Evolutionary conservation across 2,329 filamentous ascomycete species (phyloP), one percentile per base, ranked within the genome.

Genomic region (Arachnomyces sp.): DNA sequence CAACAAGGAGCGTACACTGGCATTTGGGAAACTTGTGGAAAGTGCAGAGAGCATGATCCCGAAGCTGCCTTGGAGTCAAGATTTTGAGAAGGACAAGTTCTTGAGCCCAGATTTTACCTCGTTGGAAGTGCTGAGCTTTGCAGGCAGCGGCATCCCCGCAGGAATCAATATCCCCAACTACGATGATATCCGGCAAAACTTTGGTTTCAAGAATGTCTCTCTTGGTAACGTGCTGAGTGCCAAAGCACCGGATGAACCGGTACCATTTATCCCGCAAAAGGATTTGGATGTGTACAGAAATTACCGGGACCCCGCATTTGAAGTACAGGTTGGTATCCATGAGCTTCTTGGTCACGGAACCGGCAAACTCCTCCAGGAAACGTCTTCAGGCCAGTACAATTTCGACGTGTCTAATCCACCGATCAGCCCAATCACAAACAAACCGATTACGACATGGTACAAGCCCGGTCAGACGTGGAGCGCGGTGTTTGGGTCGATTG

Each of bases 71-170:
- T 98, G 92, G 92, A 70, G 73, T 28, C 75, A 77, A 34, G 84
- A 86, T 1, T 98, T 96, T 50, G 92, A 98, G 60, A 96, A 96
- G 65, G 89, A 95, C 69, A 88, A 84, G 56, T 98, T 98, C 64
- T 67, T 94, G 28, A 90, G 86, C 38, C 92, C 92, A 0, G 92
- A 98, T 61, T 98, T 98, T 58, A 96, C 92, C 0, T 92, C 85
- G 7, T 73, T 96, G 2, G 92, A 98, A 61, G 88, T 95, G 2
- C 66, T 95, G 45, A 87, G 84, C 1, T 95, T 95, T 52, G 75
- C 77, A 15, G 74, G 75, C 7, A 75, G 72, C 39, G 77, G 76
- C 43, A 78, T 81, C 34, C 77, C 77, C 14, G 76, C 75, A 11
- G 76, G 75, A 17, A 75, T 76, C 53, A 77, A 75, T 41, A 65